A percentile compares a stretch with the other conserved stretches of the same genome.
phyloP scores from a whole-genome alignment of 305 asterid genomes.

The Fraxinus sp. region DNA sequence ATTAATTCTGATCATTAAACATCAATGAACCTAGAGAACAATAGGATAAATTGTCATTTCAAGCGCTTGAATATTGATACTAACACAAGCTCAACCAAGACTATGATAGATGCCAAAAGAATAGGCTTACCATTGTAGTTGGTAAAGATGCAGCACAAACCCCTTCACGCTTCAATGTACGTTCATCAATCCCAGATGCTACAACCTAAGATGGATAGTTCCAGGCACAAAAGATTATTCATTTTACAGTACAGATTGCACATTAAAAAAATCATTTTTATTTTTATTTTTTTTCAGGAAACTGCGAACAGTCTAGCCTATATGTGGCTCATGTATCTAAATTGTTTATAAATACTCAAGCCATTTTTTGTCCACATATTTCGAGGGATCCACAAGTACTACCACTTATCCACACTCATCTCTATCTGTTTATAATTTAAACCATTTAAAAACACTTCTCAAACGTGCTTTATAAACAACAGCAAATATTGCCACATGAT shows the following conservation, averaged over 20 bases:
- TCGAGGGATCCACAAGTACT: background rate
- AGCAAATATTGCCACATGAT: background rate
- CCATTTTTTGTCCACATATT: background rate
- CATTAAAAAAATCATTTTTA: background rate
- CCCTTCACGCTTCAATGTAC: slow-evolving; percentile 97
- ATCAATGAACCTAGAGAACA: background rate
- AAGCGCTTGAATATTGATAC: background rate
- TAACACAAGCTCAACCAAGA: background rate
- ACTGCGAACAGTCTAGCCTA: background rate
- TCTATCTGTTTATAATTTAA: no score
- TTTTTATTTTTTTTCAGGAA: background rate
- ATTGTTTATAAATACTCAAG: no score
- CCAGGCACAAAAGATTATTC: slow-evolving; percentile 10
- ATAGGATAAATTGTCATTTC: background rate
- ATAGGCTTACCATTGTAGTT: slow-evolving; percentile 72
- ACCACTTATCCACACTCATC: background rate
- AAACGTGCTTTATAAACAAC: background rate
- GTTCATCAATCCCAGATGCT: slow-evolving; percentile 95
- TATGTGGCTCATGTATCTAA: background rate
- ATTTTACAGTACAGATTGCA: slow-evolving; percentile 19
- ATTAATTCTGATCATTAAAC: background rate
- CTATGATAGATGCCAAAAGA: background rate
- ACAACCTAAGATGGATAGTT: slow-evolving; percentile 57
- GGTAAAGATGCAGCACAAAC: slow-evolving; percentile 99
- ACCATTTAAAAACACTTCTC: background rate